Base-by-base conservation (phyloP, 2,329 filamentous ascomycete genomes). In the Botrytis fragariae region DNA sequence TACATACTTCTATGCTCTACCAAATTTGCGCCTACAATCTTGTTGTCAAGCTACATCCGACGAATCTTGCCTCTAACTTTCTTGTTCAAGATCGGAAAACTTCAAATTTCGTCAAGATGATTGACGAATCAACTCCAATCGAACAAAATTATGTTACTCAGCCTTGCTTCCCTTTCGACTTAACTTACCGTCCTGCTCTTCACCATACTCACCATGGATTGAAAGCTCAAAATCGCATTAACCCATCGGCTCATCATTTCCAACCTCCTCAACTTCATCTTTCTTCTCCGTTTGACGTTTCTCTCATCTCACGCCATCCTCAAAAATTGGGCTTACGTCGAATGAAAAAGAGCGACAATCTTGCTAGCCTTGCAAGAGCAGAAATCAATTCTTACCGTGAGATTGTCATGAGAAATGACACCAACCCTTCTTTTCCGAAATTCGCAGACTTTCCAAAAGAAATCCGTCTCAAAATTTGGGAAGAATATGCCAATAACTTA, bases 401-500 rank as follows among this genome's bases (percentile, higher is more conserved):
- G 32, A n/a, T 51, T 16, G 7, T 29, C 4, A 51, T 14, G 7
- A n/a, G 4, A 20, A 39, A 25, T 25, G 22, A 51, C 25, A 37
- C 35, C 4, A 22, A 51, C 0, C 16, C 22, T 2, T 1, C 2
- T n/a, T 67, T 67, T 37, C 44, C 32, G 0, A 25, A 29, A 9
- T 67, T 67, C 18, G 22, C 63, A n/a, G 10, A 39, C 3, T n/a
- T 67, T 37, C 63, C 63, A n/a, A n/a, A 37, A 16, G 63, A 67
- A 32, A 35, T 67, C 39, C 63, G 63, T 14, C 63, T 67, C 2
- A 35, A 67, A 25, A 67, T 67, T n/a, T 67, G 63, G 63, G 45
- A 67, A 16, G 32, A 51, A 2, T 51, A 67, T 35, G 29, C 22
- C 4, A 25, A 51, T 0, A 51, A 48, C n/a, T 7, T 37, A 3